Evolutionary conservation across 768 basidiomycete genomes (phyloP), one percentile per base, ranked within the genome.

Genomic region (Xerocomus brunneocitrinus): DNA sequence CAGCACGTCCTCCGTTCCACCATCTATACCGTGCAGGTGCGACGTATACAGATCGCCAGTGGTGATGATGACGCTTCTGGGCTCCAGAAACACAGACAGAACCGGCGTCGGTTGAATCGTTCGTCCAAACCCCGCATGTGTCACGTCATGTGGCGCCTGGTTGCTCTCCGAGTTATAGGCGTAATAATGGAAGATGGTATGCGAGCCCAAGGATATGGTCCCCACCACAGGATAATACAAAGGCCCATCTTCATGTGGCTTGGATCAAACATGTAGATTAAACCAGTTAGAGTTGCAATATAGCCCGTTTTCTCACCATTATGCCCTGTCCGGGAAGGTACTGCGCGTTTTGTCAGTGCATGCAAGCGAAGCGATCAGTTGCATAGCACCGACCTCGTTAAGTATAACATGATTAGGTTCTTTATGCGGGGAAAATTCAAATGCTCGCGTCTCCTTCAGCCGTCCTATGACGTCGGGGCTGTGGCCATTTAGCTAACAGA

Each of bases 201-300:
- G 91, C 2, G 91, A 89, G 39, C 87, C 85, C 53, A 97, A 72
- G 13, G 94, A 93, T 47, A 98, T 72, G n/a, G 95, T 97, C 2
- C 91, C 87, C 1, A 97, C 94, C 5, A 87, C 82, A 0, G 94
- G 91, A 62, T 84, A 74, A 71, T 95, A 98, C 16, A 85, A 80
- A 2, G 92, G 87, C 0, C 95, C 93, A 67, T 98, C 94, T 73
- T 95, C 85, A 62, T 97, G 95, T 2, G 92, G 91, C 91, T 95
- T 68, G 44, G 32, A 39, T 25, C 47, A 54, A 47, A 35, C 35
- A 30, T 48, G 38, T 39, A 35, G 55, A 50, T 42, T 9, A 46
- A 55, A 32, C 46, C 24, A 28, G 45, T 25, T 32, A 24, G 39
- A 27, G 55, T 32, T 30, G 50, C 31, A 52, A 58, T 60, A 47